Base-by-base conservation (phyloP, 345 rosid species). In the Salix exigua region DNA sequence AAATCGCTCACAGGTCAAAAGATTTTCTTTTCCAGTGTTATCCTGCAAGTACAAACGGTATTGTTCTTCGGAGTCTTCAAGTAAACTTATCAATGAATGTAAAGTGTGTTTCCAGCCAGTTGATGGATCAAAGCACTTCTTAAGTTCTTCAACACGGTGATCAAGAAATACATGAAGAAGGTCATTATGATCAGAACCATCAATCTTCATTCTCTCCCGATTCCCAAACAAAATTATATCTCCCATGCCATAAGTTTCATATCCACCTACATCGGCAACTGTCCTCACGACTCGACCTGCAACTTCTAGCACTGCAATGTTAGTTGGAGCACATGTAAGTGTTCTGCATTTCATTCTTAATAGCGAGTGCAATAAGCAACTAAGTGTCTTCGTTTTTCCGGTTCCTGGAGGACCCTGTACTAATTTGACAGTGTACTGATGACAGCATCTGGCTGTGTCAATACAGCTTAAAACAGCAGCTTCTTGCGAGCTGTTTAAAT, bases 361-460 rank as follows among this genome's bases (percentile, higher is more conserved):
- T 5, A 77, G 71, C 2, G 71, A 13, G 31, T 38, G 35, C 13
- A 77, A 46, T 21, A 77, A 3, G 10, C 7, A 31, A 48, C 65
- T 30, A 63, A 48, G 37, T 26, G 80, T 77, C 51, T 55, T 77
- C 8, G 79, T 77, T 77, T 77, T 77, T 23, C 79, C 79, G 10
- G 79, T 77, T n/a, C 79, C 80, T 6, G 75, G 80, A 65, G 75
- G 75, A 23, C 75, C 80, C 72, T 74, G 46, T 5, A 48, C 30
- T 17, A 77, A 42, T 33, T 71, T 50, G 12, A 77, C 75, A 46
- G 37, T 7, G 37, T 18, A 58, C 8, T 10, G 70, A 64, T 77
- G 75, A 19, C n/a, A 4, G 75, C 75, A 77, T 8, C 16, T 46
- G 31, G n/a, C n/a, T 25, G 3, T 10, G 9, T 18, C 0, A 2